phyloP scores from a whole-genome alignment of 306 rosid species.

The Cicer bijugum region DNA sequence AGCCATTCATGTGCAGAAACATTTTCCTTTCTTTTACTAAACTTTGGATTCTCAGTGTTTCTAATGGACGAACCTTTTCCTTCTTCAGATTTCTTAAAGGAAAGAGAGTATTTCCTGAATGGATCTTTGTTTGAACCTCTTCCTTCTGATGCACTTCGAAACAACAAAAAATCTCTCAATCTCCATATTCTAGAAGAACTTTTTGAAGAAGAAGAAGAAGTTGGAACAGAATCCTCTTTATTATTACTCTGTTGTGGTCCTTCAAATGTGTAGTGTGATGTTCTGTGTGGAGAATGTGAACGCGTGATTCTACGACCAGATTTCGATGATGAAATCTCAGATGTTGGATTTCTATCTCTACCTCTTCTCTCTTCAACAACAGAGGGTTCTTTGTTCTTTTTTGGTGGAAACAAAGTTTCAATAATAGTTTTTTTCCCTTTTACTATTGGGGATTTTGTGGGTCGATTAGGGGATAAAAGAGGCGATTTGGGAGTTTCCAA shows the following conservation, averaged over 20 bases:
- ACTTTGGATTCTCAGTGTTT: constrained; percentile 34
- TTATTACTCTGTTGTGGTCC: constrained; percentile 44
- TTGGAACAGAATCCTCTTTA: constrained; percentile 39
- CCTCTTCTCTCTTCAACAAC: constrained; percentile 53
- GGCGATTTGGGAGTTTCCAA: constrained; percentile 37
- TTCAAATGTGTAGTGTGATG: constrained; percentile 52
- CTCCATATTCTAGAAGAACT: constrained; percentile 74
- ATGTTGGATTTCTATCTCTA: constrained; percentile 51
- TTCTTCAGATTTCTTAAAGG: constrained; percentile 52
- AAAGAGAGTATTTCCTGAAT: constrained; percentile 53
- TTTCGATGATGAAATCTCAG: constrained; percentile 36
- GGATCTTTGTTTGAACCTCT: constrained; percentile 71
- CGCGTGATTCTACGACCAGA: constrained; percentile 62
- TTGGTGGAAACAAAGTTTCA: constrained; percentile 46
- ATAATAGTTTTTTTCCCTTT: constrained; percentile 47
- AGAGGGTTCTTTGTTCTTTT: constrained; percentile 40
- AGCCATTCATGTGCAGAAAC: constrained; percentile 79
- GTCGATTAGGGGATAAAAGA: constrained; percentile 37
- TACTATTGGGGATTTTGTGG: constrained; percentile 34
- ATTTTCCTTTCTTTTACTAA: constrained; percentile 48
- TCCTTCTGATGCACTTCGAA: constrained; percentile 93
- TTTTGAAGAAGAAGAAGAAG: constrained; percentile 46
- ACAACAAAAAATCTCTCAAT: constrained; percentile 69
- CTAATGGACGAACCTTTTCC: constrained; percentile 45
- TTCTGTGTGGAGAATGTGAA: constrained; percentile 73